phyloP scores from a whole-genome alignment of 2,329 filamentous ascomycete species.

The Akanthomyces dipterigenus region DNA sequence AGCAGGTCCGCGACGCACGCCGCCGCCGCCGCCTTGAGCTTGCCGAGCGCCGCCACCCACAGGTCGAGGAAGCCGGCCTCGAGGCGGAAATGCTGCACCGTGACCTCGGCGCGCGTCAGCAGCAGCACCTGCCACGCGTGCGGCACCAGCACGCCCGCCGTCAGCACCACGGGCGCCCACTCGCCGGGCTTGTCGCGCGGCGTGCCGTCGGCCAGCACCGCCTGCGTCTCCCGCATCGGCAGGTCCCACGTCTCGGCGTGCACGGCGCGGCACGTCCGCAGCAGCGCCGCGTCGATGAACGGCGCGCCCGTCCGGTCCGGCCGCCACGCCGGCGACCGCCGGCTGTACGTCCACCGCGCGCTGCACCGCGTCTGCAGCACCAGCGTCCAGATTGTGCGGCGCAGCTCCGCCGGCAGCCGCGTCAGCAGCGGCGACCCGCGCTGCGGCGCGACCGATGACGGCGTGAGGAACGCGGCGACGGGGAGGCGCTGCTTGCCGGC shows the following conservation, averaged over 20 bases:
- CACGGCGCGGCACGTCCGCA: conserved; percentile 6
- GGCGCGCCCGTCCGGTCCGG: conserved; percentile 6
- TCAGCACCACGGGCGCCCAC: conserved; percentile 6
- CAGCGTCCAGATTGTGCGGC: background rate
- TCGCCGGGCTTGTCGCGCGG: conserved; percentile 2
- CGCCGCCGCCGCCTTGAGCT: conserved; percentile 2
- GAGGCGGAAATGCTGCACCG: conserved; percentile 4
- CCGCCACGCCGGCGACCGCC: conserved; percentile 4
- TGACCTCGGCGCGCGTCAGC: conserved; percentile 1
- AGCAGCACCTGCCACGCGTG: conserved; percentile 11
- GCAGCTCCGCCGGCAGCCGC: conserved; percentile 1
- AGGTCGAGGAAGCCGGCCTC: conserved; percentile 4
- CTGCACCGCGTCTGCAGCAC: conserved; percentile 5
- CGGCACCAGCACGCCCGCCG: conserved; percentile 8
- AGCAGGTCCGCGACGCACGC: conserved; percentile 5
- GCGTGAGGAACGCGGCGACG: background rate
- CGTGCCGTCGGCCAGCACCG: conserved; percentile 4
- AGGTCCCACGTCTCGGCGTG: conserved; percentile 8
- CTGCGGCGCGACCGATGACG: background rate
- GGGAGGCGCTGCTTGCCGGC: conserved; percentile 3
- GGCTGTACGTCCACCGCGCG: background rate
- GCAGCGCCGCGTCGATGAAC: conserved; percentile 6
- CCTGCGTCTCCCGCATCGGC: conserved; percentile 3
- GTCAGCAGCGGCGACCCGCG: background rate
- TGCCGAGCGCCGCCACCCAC: conserved; percentile 6